Percentiles rank a stretch among this genome's conserved stretches.
phyloP scores from a whole-genome alignment of 768 basidiomycete genomes.

The Lactarius quietus region DNA sequence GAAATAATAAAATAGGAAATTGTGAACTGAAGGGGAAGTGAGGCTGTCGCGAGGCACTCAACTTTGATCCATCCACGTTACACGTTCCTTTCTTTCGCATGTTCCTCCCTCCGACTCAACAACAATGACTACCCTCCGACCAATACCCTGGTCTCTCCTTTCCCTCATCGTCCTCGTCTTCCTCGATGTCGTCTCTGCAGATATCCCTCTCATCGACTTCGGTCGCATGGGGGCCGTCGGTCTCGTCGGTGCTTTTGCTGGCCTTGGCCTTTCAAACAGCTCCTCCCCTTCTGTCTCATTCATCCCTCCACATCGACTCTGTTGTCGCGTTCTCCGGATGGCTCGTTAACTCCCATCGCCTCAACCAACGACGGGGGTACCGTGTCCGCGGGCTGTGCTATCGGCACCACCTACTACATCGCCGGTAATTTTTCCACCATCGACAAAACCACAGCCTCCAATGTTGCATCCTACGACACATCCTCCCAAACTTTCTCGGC shows the following conservation, averaged over 20 bases:
- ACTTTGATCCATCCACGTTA: neutral
- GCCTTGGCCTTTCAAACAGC: constrained; percentile 71
- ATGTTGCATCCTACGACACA: constrained; percentile 73
- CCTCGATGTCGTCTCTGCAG: constrained; percentile 33
- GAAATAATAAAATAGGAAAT: neutral
- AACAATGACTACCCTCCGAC: constrained; percentile 21
- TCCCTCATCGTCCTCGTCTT: constrained; percentile 28
- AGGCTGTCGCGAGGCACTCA: constrained; percentile 21
- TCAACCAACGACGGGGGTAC: constrained; percentile 77
- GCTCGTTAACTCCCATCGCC: constrained; percentile 64
- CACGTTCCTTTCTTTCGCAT: constrained; percentile 3
- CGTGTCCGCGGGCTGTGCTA: constrained; percentile 69
- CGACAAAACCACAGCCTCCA: constrained; percentile 52
- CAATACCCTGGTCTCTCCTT: constrained; percentile 26
- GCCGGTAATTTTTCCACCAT: constrained; percentile 83
- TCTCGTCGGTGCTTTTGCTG: constrained; percentile 84
- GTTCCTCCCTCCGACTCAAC: constrained; percentile 2
- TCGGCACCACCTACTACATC: constrained; percentile 69
- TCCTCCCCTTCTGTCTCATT: constrained; percentile 49
- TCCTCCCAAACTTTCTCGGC: constrained; percentile 54
- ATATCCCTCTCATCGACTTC: constrained; percentile 52
- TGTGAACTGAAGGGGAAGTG: constrained; percentile 9
- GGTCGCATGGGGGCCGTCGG: constrained; percentile 89
- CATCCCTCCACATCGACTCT: constrained; percentile 69
- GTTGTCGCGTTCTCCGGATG: constrained; percentile 59